Evolutionary conservation across 2,329 filamentous ascomycete genomes (phyloP), one percentile per base, ranked within the genome.

Genomic region (Bipolaris sorokiniana): DNA sequence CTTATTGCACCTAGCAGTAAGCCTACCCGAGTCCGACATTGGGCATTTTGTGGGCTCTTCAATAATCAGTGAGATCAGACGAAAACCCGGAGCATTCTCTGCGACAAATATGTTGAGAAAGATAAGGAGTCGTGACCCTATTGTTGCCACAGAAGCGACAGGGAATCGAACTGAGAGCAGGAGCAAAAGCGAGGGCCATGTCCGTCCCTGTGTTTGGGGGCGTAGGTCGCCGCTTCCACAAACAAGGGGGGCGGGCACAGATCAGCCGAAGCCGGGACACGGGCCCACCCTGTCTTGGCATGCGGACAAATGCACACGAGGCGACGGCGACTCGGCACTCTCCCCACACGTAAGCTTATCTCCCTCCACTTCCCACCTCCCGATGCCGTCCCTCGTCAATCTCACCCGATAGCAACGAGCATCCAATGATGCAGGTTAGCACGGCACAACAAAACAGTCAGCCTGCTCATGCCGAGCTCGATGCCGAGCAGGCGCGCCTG

Each of bases 291-390:
- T 51, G 37, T 44, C 26, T 50, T 34, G 46, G 34, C 46, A 15
- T 23, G 22, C 6, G n/a, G 23, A n/a, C 37, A 28, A 7, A 31
- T 11, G 28, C 28, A 31, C 28, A 13, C 28, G 3, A 31, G 3
- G 10, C 28, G 7, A 10, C 26, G 45, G 54, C 56, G 46, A 49
- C 46, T 59, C 57, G 48, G 48, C 54, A 54, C 44, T 48, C 54
- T 59, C 53, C 57, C 63, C 61, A 56, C 55, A 42, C 52, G 38
- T 51, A 38, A 42, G 20, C 50, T 48, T 37, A 41, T 66, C 64
- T 56, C 59, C 63, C 66, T 68, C 64, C 65, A 68, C 65, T 61
- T 68, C 54, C 51, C 63, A 54, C 31, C 45, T 13, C 40, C 65
- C 64, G 63, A 64, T 56, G 56, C 54, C 37, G 49, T 48, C 54